Evolutionary conservation across 768 basidiomycete genomes (phyloP), one percentile per base, ranked within the genome.

Genomic region (Leccinum incarnatum): DNA sequence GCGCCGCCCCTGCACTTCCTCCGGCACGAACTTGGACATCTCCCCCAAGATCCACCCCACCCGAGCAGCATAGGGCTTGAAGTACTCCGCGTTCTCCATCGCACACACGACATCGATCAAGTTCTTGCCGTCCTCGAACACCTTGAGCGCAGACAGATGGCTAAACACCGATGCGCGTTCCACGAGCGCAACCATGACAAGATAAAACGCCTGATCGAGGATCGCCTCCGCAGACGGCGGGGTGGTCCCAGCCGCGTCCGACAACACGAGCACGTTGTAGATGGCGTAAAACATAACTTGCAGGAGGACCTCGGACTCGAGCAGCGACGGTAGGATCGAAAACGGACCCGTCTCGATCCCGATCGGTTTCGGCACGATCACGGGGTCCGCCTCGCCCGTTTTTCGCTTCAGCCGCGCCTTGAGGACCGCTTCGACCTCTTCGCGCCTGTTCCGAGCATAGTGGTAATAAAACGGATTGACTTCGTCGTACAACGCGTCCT

Each of bases 381-480:
- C 85, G 0, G 87, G 82, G 63, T 93, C 86, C 53, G 77, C 69
- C 47, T 80, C 74, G 51, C 85, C 83, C 0, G 80, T 81, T 63
- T 78, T 79, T 77, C 87, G 89, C 78, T 83, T 87, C 53, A 87
- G 65, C 47, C 91, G 80, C 51, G 79, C 81, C 59, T 84, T 80
- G 51, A 95, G 75, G 4, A 90, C 82, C 45, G 79, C 83, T 67
- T 95, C 93, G 25, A 93, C 96, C 69, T 95, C 92, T 66, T 96
- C 93, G 42, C 95, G 83, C 65, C 93, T 88, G 75, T 98, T 98
- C 42, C 95, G 82, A 15, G 92, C 89, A 71, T 97, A 98, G 69
- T 98, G 95, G 69, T 89, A 91, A 77, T 95, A 97, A 76, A 95
- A 97, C 0, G 95, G 95, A 66, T 98, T 91, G 62, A 98, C 89